Evolutionary conservation across 441 rosid genomes (phyloP), one percentile per base, ranked within the genome.

Genomic region (Cnidoscolus chayamansa): DNA sequence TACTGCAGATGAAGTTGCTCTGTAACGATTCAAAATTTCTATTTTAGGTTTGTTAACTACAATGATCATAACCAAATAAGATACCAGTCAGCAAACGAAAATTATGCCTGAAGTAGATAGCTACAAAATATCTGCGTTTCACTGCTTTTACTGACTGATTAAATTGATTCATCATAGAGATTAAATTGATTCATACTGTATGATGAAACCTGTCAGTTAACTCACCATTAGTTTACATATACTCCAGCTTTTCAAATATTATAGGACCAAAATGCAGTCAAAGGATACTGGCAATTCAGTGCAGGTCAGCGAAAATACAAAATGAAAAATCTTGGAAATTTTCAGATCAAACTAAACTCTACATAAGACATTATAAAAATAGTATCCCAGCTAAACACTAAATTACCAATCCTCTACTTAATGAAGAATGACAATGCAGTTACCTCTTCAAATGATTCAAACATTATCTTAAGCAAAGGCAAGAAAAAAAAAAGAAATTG

Each of bases 91-190:
- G 70, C 1, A 30, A 10, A 64, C 48, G 17, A 20, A 45, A 43
- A 11, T 1, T 20, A 31, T 48, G 6, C 31, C 57, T 25, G 9
- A 45, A 55, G 55, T 43, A 49, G 54, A 57, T 47, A 30, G 55
- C 35, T 43, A 65, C 30, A 47, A 31, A 32, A 71, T 56, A 54
- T 20, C 63, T 25, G 43, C 70, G 15, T 55, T 47, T 56, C 30
- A n/a, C 19, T 25, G 58, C n/a, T 56, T 60, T 49, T 47, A 65
- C 40, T 49, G 30, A 59, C 63, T 72, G 43, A 54, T 72, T 69
- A 45, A 37, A 45, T 53, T 45, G n/a, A 15, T 40, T 54, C 31
- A 35, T 35, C 3, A 35, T 40, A 50, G 51, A 66, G 35, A 59
- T 73, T 71, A 51, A 48, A 40, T 58, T 37, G 30, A 20, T 54